These are phyloP conservation scores for Orychophragmus violaceus DNA, from an alignment of 345 rosid genomes.

Conservation along the genomic window DNA sequence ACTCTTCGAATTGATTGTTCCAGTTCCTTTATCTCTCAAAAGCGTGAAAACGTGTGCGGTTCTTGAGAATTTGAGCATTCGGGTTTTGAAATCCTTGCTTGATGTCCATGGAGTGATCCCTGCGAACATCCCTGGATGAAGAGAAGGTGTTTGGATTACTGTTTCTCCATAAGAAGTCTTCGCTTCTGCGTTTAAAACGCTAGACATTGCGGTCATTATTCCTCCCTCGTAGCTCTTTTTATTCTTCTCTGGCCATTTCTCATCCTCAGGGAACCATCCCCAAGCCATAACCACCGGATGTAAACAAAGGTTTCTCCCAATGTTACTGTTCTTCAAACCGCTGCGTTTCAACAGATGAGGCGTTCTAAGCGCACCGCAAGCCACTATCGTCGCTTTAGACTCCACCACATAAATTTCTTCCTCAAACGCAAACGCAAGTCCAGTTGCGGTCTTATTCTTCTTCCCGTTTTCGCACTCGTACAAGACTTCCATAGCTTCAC, in stretches of 20 bases:
- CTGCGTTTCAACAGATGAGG: constrained; percentile 51
- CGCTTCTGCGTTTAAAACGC: constrained; percentile 32
- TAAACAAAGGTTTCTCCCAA: constrained; percentile 66
- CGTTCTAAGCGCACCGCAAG: constrained; percentile 72
- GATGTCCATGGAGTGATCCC: constrained; percentile 67
- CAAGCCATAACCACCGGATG: constrained; percentile 88
- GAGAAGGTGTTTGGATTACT: constrained; percentile 66
- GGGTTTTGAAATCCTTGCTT: constrained; percentile 47
- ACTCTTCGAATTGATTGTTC: constrained; percentile 37
- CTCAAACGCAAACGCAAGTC: constrained; percentile 52
- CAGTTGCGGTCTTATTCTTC: constrained; percentile 38
- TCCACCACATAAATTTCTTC: constrained; percentile 49
- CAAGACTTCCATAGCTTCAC: constrained; percentile 50
- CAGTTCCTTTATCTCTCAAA: constrained; percentile 69
- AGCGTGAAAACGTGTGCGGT: constrained; percentile 64
- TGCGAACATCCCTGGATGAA: constrained; percentile 86
- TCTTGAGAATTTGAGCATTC: constrained; percentile 62
- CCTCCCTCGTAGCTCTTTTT: constrained; percentile 78
- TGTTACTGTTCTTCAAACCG: constrained; percentile 55
- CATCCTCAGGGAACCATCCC: constrained; percentile 69
- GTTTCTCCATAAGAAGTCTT: constrained; percentile 46
- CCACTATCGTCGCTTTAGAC: constrained; percentile 57
- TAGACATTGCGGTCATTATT: constrained; percentile 84
- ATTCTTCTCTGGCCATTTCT: constrained; percentile 38
- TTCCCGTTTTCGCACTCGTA: constrained; percentile 29